Conservation (phyloP, 371 early-diverging fungal genomes). For the Mortierella sp. region DNA sequence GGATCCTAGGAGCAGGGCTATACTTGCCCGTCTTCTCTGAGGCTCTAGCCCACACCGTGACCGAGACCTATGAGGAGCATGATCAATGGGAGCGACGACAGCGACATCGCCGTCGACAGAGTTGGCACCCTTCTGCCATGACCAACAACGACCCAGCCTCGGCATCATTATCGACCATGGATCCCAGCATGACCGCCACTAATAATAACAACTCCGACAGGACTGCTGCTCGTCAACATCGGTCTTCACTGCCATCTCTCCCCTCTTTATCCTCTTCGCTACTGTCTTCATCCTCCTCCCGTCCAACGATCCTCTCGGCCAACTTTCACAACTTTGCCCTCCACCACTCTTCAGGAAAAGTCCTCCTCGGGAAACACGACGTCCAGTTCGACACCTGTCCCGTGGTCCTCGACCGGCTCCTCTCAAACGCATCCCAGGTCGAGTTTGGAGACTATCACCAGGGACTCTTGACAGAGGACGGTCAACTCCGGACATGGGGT, state of each 20-base stretch:
- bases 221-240: not conserved
- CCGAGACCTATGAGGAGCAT: conserved; percentile 41
- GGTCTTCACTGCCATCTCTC: not conserved
- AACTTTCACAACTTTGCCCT: conserved; percentile 35
- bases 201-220: not conserved
- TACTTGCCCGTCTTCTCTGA: conserved; percentile 46
- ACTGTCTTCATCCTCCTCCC: conserved; percentile 5
- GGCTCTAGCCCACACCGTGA: conserved; percentile 31
- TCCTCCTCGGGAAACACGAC: conserved; percentile 29
- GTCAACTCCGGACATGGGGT: conserved; percentile 48
- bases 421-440: conserved; percentile 34
- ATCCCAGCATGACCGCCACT: not conserved
- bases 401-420: conserved; percentile 29
- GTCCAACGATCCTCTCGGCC: conserved; percentile 38
- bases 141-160: no score
- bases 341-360: conserved; percentile 44
- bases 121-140: not conserved
- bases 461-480: conserved; percentile 50
- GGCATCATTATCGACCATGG: not conserved
- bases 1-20: conserved; percentile 38
- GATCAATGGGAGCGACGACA: conserved; percentile 41
- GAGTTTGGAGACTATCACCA: conserved; percentile 52
- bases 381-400: conserved; percentile 30
- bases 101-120: conserved; percentile 18
- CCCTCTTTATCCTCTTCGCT: not conserved